Conservation (phyloP, 2,329 filamentous ascomycete species). For the Waltergamsia citrina region DNA sequence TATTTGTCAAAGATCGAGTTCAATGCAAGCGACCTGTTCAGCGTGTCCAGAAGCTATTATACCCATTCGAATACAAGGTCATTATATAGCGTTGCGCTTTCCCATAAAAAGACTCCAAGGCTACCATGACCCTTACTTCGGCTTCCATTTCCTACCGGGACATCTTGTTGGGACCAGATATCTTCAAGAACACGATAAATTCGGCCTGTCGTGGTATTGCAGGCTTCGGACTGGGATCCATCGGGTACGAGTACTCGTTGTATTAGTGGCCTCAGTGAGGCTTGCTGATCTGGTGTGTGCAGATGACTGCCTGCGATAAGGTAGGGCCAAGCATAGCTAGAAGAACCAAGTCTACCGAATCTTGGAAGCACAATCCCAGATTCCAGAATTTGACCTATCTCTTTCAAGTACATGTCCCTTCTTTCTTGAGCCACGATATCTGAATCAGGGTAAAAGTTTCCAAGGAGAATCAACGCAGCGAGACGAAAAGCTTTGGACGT, state of each 20-base stretch:
- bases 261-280: not conserved
- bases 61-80: conserved; percentile 1
- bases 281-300: not conserved
- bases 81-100: not conserved
- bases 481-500: conserved; percentile 1
- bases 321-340: not conserved
- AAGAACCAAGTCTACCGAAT: not conserved
- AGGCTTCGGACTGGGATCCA: not conserved
- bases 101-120: not conserved
- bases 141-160: not conserved
- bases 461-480: not conserved
- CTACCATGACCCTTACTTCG: too few species aligned
- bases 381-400: not conserved
- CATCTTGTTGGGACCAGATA: not conserved
- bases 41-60: too few species aligned
- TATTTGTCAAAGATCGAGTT: too few species aligned
- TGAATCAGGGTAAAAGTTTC: not conserved
- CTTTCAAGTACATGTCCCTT: not conserved
- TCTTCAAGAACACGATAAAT: not conserved
- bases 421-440: not conserved
- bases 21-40: too few species aligned
- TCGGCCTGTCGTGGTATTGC: not conserved
- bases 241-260: too few species aligned
- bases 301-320: conserved; percentile 1
- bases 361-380: not conserved